phyloP scores from a whole-genome alignment of 23 red algal species.

The Gracilaria gracilis region DNA sequence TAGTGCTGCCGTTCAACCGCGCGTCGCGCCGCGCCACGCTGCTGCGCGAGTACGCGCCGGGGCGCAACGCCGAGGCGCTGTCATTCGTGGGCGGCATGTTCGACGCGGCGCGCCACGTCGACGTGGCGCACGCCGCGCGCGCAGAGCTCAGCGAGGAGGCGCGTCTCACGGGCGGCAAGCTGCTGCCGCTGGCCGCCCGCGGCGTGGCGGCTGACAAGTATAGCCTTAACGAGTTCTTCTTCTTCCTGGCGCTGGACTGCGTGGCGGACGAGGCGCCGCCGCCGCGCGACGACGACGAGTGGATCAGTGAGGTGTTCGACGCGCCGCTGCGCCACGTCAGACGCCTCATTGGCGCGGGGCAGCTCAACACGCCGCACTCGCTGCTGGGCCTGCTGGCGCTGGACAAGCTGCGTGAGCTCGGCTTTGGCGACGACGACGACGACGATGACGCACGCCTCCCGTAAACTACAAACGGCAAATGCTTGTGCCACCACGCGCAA shows the following conservation, averaged over 20 bases:
- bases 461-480: too few relatives aligned
- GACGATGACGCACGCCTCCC: too few relatives aligned
- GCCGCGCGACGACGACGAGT: conserved; percentile 77
- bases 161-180: conserved; percentile 51
- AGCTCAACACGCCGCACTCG: conserved; percentile 73
- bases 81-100: conserved; percentile 84
- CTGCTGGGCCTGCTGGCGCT: conserved; percentile 72
- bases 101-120: conserved; percentile 62
- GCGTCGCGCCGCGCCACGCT: conserved; percentile 22
- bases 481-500: too few relatives aligned
- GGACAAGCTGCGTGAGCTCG: conserved; percentile 41
- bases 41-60: conserved; percentile 88
- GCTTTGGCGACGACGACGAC: too few relatives aligned
- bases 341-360: conserved; percentile 50
- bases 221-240: conserved; percentile 58
- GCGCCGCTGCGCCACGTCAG: conserved; percentile 36
- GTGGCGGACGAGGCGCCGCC: conserved; percentile 44
- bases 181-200: conserved; percentile 41
- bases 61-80: conserved; percentile 50
- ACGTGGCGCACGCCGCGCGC: conserved; percentile 55
- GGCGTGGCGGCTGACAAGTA: conserved; percentile 70
- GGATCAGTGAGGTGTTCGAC: conserved; percentile 54
- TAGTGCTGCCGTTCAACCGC: conserved; percentile 83
- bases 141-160: conserved; percentile 89
- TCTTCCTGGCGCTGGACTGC: conserved; percentile 80